Evolutionary conservation across 139 green algal genomes (phyloP).

Genomic region (Limnomonas spitsbergensis): DNA sequence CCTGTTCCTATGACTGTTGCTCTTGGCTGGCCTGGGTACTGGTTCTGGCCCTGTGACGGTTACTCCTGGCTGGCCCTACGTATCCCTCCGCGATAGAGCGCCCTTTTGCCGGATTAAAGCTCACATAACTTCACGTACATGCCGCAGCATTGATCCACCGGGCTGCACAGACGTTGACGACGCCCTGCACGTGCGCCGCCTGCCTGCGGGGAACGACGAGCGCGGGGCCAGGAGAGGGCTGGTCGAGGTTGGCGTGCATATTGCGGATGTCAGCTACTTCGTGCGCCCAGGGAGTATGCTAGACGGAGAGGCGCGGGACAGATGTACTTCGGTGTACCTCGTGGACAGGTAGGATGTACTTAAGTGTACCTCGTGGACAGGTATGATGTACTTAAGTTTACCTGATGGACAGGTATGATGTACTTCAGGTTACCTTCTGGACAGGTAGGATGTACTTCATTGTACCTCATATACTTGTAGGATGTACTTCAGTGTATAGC

Average conservation of each 20-base stretch:
- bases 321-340: slow-evolving; percentile 53
- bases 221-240: not conserved
- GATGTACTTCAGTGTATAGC: too few relatives aligned
- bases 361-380: slow-evolving; percentile 53
- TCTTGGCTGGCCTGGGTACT: too few relatives aligned
- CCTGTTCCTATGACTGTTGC: too few relatives aligned
- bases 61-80: too few relatives aligned
- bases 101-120: too few relatives aligned
- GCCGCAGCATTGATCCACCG: slow-evolving; percentile 40
- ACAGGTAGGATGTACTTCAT: too few relatives aligned
- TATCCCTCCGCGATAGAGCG: too few relatives aligned
- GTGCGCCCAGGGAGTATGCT: slow-evolving; percentile 44
- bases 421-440: slow-evolving; percentile 54
- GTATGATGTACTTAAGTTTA: slow-evolving; percentile 50
- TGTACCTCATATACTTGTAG: too few relatives aligned
- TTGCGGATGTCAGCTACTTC: slow-evolving; percentile 92
- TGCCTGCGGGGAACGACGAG: not conserved
- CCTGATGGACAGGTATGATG: slow-evolving; percentile 44
- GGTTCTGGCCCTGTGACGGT: too few relatives aligned
- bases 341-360: slow-evolving; percentile 47
- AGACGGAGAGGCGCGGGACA: slow-evolving; percentile 45
- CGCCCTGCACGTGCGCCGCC: slow-evolving; percentile 45
- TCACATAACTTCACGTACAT: too few relatives aligned
- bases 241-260: slow-evolving; percentile 81
- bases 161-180: slow-evolving; percentile 66